A percentile compares a stretch with the other conserved stretches of the same genome.
Conservation (phyloP, 1,284 basidiomycete genomes). For the Fomitopsis palustris region DNA sequence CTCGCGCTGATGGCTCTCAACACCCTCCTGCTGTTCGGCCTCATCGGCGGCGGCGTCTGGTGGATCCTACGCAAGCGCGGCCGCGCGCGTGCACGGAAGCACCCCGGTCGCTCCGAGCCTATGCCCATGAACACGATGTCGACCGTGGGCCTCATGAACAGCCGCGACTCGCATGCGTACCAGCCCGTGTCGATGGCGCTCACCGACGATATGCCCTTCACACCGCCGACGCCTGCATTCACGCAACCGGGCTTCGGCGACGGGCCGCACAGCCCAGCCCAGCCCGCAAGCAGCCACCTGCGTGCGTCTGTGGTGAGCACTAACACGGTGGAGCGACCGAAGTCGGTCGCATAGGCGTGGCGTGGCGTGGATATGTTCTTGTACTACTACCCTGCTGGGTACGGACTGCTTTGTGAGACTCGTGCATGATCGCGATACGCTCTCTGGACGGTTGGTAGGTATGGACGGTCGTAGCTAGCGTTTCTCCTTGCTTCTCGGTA, state of each 20-base stretch:
- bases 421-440: neutral
- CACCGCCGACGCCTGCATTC: constrained; percentile 63
- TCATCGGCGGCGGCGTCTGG: constrained; percentile 46
- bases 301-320: neutral
- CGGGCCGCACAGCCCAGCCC: neutral
- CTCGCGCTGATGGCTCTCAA: constrained; percentile 71
- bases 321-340: constrained; percentile 33
- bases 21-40: constrained; percentile 58
- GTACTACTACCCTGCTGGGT: constrained; percentile 3
- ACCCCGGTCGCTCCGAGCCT: constrained; percentile 49
- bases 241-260: constrained; percentile 38
- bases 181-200: constrained; percentile 74
- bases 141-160: constrained; percentile 19
- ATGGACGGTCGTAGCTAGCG: neutral
- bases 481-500: neutral
- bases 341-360: constrained; percentile 38
- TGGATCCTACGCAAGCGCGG: constrained; percentile 33
- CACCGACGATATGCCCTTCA: constrained; percentile 64
- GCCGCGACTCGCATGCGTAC: constrained; percentile 40
- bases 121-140: constrained; percentile 39
- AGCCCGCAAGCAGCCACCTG: neutral
- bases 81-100: constrained; percentile 35
- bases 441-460: neutral
- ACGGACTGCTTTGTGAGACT: neutral
- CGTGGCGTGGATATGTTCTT: neutral